Conservation (phyloP, 2,329 filamentous ascomycete species). For the Coleophoma crateriformis region DNA sequence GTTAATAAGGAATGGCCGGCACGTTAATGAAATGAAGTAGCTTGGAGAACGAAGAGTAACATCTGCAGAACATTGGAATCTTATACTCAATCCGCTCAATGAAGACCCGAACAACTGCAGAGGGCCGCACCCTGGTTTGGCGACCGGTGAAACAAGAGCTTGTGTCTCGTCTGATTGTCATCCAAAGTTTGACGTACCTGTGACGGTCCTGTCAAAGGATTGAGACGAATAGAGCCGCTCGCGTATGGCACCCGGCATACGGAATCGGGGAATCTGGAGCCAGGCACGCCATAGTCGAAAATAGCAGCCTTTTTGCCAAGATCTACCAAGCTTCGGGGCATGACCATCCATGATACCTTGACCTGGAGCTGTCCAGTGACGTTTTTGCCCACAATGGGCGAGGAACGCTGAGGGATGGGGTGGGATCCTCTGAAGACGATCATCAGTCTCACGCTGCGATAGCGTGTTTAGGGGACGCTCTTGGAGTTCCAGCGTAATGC, state of each 20-base stretch:
- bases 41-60: constrained; percentile 9
- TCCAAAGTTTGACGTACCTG: constrained; percentile 9
- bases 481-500: constrained; percentile 6
- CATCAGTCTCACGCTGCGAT: background rate
- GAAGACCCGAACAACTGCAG: too few relatives aligned
- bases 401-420: background rate
- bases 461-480: background rate
- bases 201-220: constrained; percentile 9
- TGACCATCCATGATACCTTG: background rate
- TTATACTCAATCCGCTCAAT: constrained; percentile 7
- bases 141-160: constrained; percentile 3
- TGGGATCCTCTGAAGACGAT: background rate
- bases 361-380: constrained; percentile 3
- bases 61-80: constrained; percentile 6
- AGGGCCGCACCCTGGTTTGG: constrained; percentile 1
- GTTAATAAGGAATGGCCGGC: constrained; percentile 18
- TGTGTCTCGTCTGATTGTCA: constrained; percentile 21
- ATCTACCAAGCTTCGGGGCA: constrained; percentile 3
- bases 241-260: constrained; percentile 5
- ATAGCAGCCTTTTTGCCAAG: constrained; percentile 1
- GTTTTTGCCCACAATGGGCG: constrained; percentile 1
- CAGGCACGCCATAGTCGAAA: constrained; percentile 2
- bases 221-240: constrained; percentile 4
- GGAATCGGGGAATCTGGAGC: background rate
- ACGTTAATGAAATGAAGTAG: constrained; percentile 11